phyloP scores from a whole-genome alignment of 495 filamentous ascomycete genomes.

The Podospora tetraspora region DNA sequence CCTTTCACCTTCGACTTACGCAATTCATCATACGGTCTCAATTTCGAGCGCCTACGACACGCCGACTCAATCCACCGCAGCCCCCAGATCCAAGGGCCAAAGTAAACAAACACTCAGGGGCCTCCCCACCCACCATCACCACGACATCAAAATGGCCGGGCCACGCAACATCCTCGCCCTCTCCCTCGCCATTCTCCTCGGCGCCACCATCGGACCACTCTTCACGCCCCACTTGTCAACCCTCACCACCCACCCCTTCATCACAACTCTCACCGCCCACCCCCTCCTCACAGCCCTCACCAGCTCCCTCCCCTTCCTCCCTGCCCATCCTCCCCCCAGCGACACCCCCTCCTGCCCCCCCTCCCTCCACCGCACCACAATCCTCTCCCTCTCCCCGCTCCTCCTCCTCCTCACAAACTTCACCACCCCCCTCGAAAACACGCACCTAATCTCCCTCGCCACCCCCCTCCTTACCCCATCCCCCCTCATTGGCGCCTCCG shows the following conservation, averaged over 20 bases:
- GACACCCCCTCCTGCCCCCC: conserved; percentile 17
- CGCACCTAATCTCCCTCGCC: conserved; percentile 26
- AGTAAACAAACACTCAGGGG: neutral
- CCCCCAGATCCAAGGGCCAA: neutral
- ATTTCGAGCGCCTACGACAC: neutral
- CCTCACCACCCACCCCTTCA: neutral
- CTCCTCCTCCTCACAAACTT: conserved; percentile 38
- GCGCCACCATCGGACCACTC: conserved; percentile 15
- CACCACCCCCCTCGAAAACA: conserved; percentile 26
- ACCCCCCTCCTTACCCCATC: conserved; percentile 30
- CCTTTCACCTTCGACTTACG: neutral
- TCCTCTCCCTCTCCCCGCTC: conserved; percentile 39
- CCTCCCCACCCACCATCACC: neutral
- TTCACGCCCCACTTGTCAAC: neutral
- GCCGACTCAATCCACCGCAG: neutral
- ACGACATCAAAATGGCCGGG: neutral
- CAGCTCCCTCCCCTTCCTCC: conserved; percentile 18
- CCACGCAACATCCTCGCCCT: conserved; percentile 1
- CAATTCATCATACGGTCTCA: neutral
- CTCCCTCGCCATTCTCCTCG: conserved; percentile 2
- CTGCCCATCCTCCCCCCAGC: neutral
- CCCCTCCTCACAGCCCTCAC: neutral
- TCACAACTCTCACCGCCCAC: neutral
- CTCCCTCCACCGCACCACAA: conserved; percentile 32
- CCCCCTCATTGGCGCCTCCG: conserved; percentile 27